Evolutionary conservation across 768 basidiomycete genomes (phyloP).

Genomic region (Pisolithus tinctorius): DNA sequence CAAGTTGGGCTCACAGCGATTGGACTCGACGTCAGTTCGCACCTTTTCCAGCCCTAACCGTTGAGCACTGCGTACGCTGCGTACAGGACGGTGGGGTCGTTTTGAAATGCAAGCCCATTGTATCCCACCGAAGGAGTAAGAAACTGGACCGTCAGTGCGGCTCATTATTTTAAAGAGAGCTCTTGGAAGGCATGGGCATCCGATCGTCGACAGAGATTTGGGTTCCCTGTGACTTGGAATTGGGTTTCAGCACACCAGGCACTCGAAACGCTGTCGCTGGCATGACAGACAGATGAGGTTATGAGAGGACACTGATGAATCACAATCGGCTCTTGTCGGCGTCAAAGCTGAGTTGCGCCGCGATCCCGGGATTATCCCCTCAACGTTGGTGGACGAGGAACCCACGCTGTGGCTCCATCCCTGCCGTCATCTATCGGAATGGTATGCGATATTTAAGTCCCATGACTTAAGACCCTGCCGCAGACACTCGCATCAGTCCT

Average conservation of each 20-base stretch:
- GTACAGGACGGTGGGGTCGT: conserved; percentile 56
- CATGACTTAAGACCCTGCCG: too few species aligned
- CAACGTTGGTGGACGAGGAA: too few species aligned
- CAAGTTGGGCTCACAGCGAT: conserved; percentile 75
- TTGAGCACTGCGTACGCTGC: conserved; percentile 73
- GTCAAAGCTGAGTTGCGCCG: background rate
- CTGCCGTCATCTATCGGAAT: background rate
- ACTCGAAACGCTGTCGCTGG: conserved; percentile 36
- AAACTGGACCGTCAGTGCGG: conserved; percentile 77
- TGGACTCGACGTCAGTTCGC: conserved; percentile 76
- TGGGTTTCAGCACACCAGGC: conserved; percentile 31
- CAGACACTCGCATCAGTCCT: too few species aligned
- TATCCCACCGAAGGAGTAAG: conserved; percentile 87
- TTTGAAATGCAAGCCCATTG: conserved; percentile 82
- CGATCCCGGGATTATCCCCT: too few species aligned
- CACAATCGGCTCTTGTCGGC: conserved; percentile 25
- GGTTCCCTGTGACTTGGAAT: conserved; percentile 12
- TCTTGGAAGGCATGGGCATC: conserved; percentile 52
- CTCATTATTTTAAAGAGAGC: conserved; percentile 64
- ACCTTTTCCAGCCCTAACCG: conserved; percentile 85
- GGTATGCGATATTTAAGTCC: too few species aligned
- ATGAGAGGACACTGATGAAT: conserved; percentile 26
- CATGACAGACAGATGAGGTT: conserved; percentile 27
- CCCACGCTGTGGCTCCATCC: too few species aligned
- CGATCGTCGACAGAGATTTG: conserved; percentile 20